A percentile compares a stretch with the other conserved stretches of the same genome.
Evolutionary conservation across 805 yeast genomes (phyloP).

Genomic region (Komagataella mondaviorum): DNA sequence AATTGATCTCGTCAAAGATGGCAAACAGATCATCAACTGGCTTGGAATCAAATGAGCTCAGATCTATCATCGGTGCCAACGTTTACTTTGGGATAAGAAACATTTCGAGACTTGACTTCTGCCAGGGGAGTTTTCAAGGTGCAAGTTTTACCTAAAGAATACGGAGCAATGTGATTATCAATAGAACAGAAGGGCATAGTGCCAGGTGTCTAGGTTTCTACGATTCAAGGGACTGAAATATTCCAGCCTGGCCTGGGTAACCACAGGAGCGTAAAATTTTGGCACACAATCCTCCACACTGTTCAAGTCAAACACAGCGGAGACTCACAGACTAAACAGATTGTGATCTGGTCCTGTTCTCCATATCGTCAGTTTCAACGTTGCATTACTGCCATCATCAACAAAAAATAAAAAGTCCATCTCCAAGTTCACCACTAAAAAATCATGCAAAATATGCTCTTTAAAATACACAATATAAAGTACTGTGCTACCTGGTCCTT

Average conservation of each 20-base stretch:
- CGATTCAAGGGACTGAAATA: too few relatives aligned
- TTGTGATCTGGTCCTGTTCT: not conserved
- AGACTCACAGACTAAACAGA: not conserved
- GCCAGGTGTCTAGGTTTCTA: too few relatives aligned
- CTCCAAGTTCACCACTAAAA: not conserved
- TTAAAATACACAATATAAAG: not conserved
- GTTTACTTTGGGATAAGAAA: not conserved
- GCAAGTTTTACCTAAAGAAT: too few relatives aligned
- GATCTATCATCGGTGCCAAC: not conserved
- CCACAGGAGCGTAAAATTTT: too few relatives aligned
- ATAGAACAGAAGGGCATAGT: too few relatives aligned
- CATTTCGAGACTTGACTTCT: not conserved
- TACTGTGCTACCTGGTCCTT: not conserved
- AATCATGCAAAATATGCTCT: not conserved
- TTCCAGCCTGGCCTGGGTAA: not conserved
- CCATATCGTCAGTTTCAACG: not conserved
- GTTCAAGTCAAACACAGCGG: not conserved
- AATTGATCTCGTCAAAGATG: constrained; percentile 2
- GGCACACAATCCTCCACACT: not conserved
- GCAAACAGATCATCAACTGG: constrained; percentile 3
- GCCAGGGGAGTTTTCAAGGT: not conserved
- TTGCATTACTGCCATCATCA: not conserved
- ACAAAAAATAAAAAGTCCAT: not conserved
- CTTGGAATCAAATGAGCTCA: not conserved
- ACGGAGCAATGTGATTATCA: too few relatives aligned